Conservation (phyloP, 352 stramenopile species). For the Globisporangium viniferum region DNA sequence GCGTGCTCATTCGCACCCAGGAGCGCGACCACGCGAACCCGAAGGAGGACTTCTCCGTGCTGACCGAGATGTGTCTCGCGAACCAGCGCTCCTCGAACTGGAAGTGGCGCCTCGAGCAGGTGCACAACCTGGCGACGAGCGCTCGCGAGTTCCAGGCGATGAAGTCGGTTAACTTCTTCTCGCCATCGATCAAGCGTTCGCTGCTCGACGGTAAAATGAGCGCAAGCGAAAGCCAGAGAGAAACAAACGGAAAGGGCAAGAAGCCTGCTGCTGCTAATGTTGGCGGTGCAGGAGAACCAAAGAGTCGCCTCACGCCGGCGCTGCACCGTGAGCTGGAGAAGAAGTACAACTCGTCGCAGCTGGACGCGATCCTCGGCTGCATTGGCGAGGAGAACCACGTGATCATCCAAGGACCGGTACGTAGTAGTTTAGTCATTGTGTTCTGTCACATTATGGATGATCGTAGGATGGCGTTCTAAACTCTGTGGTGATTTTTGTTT, state of each 20-base stretch:
- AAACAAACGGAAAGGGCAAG: conserved; percentile 1
- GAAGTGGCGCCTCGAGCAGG: conserved; percentile 62
- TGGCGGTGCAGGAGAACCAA: conserved; percentile 9
- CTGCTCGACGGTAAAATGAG: conserved; percentile 42
- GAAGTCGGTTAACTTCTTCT: conserved; percentile 55
- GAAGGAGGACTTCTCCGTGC: conserved; percentile 34
- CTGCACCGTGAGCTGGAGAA: conserved; percentile 47
- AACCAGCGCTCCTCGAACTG: conserved; percentile 57
- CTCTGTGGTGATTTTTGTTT: neutral
- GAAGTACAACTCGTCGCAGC: conserved; percentile 75
- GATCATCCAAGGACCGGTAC: conserved; percentile 81
- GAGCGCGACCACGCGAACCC: conserved; percentile 21
- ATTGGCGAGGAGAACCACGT: conserved; percentile 57
- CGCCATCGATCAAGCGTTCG: conserved; percentile 45
- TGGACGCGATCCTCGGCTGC: conserved; percentile 65
- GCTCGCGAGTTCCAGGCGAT: conserved; percentile 81
- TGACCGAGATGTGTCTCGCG: conserved; percentile 68
- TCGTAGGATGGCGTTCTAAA: neutral
- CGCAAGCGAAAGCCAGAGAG: conserved; percentile 16
- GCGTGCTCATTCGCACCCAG: conserved; percentile 53
- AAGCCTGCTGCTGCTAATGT: neutral
- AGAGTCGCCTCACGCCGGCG: conserved; percentile 33
- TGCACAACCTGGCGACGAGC: conserved; percentile 74
- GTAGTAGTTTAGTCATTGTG: conserved; percentile 7
- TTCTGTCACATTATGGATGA: neutral